Evolutionary conservation across 192 early-diverging fungal genomes (phyloP), one percentile per base, ranked within the genome.

Genomic region (Lunasporangiospora selenospora): DNA sequence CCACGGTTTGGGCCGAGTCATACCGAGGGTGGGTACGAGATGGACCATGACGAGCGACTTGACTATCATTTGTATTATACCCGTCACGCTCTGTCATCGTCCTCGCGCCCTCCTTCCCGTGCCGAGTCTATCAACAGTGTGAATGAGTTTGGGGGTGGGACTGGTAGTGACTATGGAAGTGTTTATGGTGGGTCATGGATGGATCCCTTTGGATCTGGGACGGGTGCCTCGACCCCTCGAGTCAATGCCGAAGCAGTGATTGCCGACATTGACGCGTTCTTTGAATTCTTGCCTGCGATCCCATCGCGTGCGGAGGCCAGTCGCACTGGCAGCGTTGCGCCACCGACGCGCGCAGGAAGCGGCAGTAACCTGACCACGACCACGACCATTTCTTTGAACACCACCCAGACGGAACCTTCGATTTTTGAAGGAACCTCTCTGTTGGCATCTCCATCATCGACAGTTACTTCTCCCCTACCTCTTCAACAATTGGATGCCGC

Each of bases 21-120:
- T 33, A 32, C 31, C 24, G 66, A 73, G 11, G 32, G 29, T 33
- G 43, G 43, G 41, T 73, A 73, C 33, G 69, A 73, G 53, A 73
- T 73, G 69, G 69, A 73, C n/a, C 69, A 73, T 41, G 69, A 73
- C 43, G 69, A 73, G 49, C 62, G 49, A n/a, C 49, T 73, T 23
- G 69, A 73, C 37, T 73, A 73, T 31, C 69, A 63, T 58, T 38
- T 73, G 38, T 73, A 73, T 58, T 73, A 73, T 73, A 73, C 69
- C 69, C 69, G 69, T 32, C 69, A 73, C 42, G 36, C 59, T 2
- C 50, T 73, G 6, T 58, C 69, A 34, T n/a, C n/a, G n/a, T n/a
- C n/a, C n/a, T 63, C 69, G 18, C 57, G 69, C 15, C 69, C 69
- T 10, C 69, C 69, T 3, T 73, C 69, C 29, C 69, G 69, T 10